Base-by-base conservation (phyloP, 1,284 basidiomycete genomes). In the Austroboletus novae-zelandiae region DNA sequence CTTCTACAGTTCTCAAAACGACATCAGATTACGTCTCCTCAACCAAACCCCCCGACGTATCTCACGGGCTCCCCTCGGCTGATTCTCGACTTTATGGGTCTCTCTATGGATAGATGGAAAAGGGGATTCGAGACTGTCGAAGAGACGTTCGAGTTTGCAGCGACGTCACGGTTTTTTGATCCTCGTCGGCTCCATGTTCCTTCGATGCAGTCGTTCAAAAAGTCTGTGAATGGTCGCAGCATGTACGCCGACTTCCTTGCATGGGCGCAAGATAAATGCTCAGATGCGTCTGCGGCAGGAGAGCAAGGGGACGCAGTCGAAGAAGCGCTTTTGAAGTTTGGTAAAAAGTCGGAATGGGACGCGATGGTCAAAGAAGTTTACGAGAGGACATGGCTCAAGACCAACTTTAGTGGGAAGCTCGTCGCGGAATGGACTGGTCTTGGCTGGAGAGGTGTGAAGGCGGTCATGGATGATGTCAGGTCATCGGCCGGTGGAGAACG, bases 191-290 rank as follows among this genome's bases (percentile, higher is more conserved):
- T 64, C 40, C 54, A 51, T 8, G 53, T 40, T 11, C 61, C 64
- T 13, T 60, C 57, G 7, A 73, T 69, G 49, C 55, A 61, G 18
- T 66, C 71, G 2, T 67, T 72, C 43, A 71, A 58, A 43, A 81
- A 78, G 57, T 70, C 75, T 41, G 75, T 71, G 51, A 61, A 67
- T 23, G 71, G 72, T n/a, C 75, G 85, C 17, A 68, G 61, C 37
- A 84, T 87, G 81, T 86, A 83, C 58, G 61, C 67, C 5, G 73
- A 77, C 42, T 88, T 87, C 52, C 68, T 82, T 4, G 58, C 65
- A 8, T 84, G 77, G 77, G 77, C 71, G 43, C 54, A 67, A 40
- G 57, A 57, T 47, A 63, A 59, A 56, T 45, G 20, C 1, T 47
- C 56, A 2, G 17, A 46, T 1, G 15, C 30, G 46, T 32, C 53